Percentiles rank a stretch among this genome's conserved stretches.
phyloP scores from a whole-genome alignment of 2,329 filamentous ascomycete species.

The Cercospora sojina region DNA sequence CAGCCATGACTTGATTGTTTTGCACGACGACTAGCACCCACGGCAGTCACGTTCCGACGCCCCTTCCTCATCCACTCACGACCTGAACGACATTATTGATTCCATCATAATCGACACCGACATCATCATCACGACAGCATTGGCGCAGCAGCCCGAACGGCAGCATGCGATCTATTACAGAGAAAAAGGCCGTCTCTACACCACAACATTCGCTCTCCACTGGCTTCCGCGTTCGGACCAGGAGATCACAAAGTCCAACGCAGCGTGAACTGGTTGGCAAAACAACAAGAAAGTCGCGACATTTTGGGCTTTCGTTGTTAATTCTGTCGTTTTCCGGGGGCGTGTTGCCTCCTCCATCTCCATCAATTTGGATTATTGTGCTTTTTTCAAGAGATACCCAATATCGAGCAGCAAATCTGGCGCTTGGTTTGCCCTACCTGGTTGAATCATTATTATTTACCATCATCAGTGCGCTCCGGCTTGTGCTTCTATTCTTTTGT shows the following conservation, averaged over 20 bases:
- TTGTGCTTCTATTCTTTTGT: background rate
- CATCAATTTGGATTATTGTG: background rate
- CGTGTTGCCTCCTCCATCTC: background rate
- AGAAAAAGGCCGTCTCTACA: background rate
- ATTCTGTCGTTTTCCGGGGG: background rate
- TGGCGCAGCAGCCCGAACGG: background rate
- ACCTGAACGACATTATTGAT: background rate
- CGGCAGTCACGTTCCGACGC: slow-evolving; percentile 3
- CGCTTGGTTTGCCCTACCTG: background rate
- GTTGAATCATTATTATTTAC: background rate
- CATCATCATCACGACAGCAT: background rate
- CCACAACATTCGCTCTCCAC: background rate
- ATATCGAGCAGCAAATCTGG: background rate
- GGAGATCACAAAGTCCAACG: background rate
- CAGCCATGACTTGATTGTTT: background rate
- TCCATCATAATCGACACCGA: background rate
- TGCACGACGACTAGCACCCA: background rate
- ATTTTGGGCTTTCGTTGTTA: background rate
- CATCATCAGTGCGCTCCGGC: background rate
- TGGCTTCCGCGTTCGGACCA: background rate
- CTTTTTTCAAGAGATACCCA: background rate
- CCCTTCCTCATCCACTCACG: background rate
- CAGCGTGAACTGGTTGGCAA: background rate
- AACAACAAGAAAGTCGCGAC: background rate
- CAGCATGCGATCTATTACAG: background rate